Percentiles rank a stretch among this genome's conserved stretches.
Conservation (phyloP, 1,284 basidiomycete species). For the Sphagnurus paluster region DNA sequence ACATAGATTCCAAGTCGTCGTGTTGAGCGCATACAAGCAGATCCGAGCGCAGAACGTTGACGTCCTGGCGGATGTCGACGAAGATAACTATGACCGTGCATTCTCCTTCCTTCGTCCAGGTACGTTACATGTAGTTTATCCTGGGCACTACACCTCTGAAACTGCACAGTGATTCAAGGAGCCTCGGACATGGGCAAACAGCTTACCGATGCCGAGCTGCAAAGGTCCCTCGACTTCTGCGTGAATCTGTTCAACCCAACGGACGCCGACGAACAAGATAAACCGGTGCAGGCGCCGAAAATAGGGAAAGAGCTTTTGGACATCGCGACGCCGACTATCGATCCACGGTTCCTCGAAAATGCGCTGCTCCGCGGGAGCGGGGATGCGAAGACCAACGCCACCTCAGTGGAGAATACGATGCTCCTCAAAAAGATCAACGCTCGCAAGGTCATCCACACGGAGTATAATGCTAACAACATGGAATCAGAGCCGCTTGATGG, state of each 20-base stretch:
- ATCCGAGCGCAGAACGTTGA: constrained; percentile 59
- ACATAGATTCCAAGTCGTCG: constrained; percentile 66
- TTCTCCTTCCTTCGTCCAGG: constrained; percentile 63
- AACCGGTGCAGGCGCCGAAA: constrained; percentile 27
- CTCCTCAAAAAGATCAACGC: constrained; percentile 55
- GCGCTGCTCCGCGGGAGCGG: constrained; percentile 22
- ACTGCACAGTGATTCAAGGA: constrained; percentile 66
- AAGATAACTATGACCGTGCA: constrained; percentile 69
- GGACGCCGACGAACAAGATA: constrained; percentile 49
- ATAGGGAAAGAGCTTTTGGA: constrained; percentile 43
- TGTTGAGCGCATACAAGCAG: constrained; percentile 72
- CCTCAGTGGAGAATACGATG: constrained; percentile 36
- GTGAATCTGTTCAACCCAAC: constrained; percentile 57
- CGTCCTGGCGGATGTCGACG: constrained; percentile 60
- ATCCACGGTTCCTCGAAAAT: constrained; percentile 41
- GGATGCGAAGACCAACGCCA: background rate
- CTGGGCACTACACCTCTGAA: background rate
- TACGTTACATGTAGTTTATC: constrained; percentile 25
- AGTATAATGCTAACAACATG: constrained; percentile 53
- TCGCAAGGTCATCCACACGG: constrained; percentile 49
- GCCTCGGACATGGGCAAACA: constrained; percentile 69
- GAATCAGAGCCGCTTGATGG: constrained; percentile 51
- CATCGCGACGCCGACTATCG: constrained; percentile 42
- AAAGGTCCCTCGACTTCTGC: constrained; percentile 62
- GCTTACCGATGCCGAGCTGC: constrained; percentile 69